Base-by-base conservation (phyloP, 805 yeast genomes). In the Yamadazyma phyllophila region DNA sequence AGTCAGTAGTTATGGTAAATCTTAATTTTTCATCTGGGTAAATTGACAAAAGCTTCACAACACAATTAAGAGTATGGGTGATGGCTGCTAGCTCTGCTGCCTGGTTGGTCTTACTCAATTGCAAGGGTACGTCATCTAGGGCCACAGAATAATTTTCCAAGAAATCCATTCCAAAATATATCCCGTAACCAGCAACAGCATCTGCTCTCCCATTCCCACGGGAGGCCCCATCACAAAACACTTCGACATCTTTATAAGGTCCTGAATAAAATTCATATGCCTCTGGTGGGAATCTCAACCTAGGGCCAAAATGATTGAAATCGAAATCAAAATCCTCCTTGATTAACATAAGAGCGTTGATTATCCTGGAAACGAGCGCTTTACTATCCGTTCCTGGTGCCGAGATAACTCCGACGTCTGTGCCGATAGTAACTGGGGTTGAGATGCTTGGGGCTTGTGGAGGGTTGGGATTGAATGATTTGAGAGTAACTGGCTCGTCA, bases 161-260 rank as follows among this genome's bases (percentile, higher is more conserved):
- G 12, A 10, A 79, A 3, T 17, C 24, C 10, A 7, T 9, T 7
- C 26, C 30, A 31, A 47, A 88, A 59, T 67, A 88, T 0, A 85
- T 86, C 17, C 96, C 97, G 56, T 77, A 81, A 0, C 97, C 97
- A 10, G 52, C 50, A 2, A 61, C 59, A 2, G 54, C 46, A 26
- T 47, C 31, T 0, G 41, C 38, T 15, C 57, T 66, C 0, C 89
- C 90, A 54, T 85, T 84, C 4, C 78, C 74, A 8, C 82, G 66
- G 0, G 83, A 71, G 0, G 96, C 86, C 0, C 97, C 97, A 62
- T 90, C 97, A 15, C 88, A 83, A 56, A 78, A 90, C 0, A 88
- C 69, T 11, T 20, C 6, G 24, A 14, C 29, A 24, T 14, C 9
- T 2, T 26, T 2, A 3, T 9, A 4, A 17, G 26, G 27, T 10